These are phyloP conservation scores for Nicotiana benthamiana DNA, from an alignment of 257 asterid species.

Conservation along the genomic window DNA sequence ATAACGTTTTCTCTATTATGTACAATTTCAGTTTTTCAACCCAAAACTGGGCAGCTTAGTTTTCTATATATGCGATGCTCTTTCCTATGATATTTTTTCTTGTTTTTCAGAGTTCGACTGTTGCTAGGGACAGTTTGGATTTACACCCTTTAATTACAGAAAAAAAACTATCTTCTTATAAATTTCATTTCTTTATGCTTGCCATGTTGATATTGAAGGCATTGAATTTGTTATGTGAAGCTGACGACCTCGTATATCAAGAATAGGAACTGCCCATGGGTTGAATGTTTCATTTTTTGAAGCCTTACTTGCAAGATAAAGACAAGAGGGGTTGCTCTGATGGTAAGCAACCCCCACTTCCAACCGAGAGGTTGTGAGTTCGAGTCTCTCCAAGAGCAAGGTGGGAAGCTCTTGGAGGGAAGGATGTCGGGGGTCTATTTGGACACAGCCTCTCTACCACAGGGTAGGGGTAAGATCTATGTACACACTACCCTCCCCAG, in stretches of 20 bases:
- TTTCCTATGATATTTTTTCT: neutral
- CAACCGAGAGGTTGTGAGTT: no score
- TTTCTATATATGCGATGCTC: neutral
- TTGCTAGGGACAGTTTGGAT: neutral
- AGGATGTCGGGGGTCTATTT: no score
- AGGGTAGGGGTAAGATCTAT: no score
- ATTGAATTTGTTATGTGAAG: neutral
- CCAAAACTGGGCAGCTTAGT: neutral
- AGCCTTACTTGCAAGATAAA: neutral
- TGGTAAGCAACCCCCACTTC: no score
- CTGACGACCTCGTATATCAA: neutral
- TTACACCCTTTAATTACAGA: neutral
- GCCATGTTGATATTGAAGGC: neutral
- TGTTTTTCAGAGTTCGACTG: neutral
- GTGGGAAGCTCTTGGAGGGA: no score
- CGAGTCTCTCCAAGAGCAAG: no score
- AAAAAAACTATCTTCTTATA: neutral
- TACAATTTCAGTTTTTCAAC: neutral
- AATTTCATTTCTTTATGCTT: conserved; percentile 1
- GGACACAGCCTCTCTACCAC: no score
- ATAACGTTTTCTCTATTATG: neutral
- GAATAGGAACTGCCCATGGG: neutral
- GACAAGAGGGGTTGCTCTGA: no score
- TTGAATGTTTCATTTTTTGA: neutral
- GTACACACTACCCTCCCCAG: no score